Percentiles rank a stretch among this genome's conserved stretches.
Conservation (phyloP, 2,329 filamentous ascomycete species). For the Diplodia mutila region DNA sequence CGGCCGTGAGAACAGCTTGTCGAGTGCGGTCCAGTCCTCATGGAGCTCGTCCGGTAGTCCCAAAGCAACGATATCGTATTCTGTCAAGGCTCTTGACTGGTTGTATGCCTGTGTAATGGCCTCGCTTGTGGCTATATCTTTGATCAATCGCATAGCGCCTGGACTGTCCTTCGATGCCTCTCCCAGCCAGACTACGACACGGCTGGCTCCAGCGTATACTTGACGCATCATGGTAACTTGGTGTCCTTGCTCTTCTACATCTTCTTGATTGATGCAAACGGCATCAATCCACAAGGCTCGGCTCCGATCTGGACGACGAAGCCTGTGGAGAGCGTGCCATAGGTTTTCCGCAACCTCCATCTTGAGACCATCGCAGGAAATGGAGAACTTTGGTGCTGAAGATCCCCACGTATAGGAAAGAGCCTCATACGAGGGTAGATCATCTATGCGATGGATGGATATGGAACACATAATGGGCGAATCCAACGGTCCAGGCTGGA, state of each 20-base stretch:
- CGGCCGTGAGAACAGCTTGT: conserved; percentile 8
- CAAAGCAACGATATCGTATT: neutral
- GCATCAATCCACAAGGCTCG: conserved; percentile 36
- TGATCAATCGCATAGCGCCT: neutral
- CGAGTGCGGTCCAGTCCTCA: neutral
- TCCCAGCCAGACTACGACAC: conserved; percentile 37
- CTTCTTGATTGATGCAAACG: conserved; percentile 36
- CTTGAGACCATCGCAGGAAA: neutral
- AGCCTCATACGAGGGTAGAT: neutral
- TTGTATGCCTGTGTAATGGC: neutral
- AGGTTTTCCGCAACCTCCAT: conserved; percentile 26
- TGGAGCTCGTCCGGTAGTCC: neutral
- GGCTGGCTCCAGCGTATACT: conserved; percentile 34
- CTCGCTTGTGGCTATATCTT: neutral
- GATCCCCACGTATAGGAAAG: conserved; percentile 21
- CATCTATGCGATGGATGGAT: neutral
- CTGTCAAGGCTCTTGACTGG: neutral
- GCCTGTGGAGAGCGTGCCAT: conserved; percentile 23
- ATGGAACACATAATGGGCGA: neutral
- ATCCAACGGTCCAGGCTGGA: neutral
- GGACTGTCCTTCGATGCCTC: conserved; percentile 7
- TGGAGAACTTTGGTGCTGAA: neutral
- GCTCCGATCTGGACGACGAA: conserved; percentile 9
- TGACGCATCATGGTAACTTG: conserved; percentile 35
- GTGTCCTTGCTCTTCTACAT: conserved; percentile 31